A percentile compares a stretch with the other conserved stretches of the same genome.
These are phyloP conservation scores for Hamamelis virginiana DNA, from an alignment of 164 flowering plant species.

Conservation along the genomic window DNA sequence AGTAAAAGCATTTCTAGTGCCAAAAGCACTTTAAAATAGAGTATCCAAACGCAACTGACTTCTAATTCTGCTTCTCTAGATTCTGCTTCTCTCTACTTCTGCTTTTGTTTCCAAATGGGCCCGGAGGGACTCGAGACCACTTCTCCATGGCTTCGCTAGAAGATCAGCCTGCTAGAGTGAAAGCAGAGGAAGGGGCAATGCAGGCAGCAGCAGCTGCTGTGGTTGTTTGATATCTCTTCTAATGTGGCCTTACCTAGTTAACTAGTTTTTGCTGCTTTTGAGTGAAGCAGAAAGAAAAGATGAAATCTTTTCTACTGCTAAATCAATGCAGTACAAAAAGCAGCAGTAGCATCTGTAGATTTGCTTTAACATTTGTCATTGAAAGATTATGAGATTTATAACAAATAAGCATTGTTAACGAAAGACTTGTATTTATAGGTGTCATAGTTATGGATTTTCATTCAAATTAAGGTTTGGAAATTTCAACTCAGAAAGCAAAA, in stretches of 20 bases:
- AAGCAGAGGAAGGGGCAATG: not conserved
- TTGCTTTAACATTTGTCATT: not conserved
- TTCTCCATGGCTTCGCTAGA: slow-evolving; percentile 8
- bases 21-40: too few relatives aligned
- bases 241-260: not conserved
- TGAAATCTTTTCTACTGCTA: not conserved
- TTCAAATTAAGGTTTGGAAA: too few relatives aligned
- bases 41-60: too few relatives aligned
- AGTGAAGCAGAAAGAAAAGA: not conserved
- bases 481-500: too few relatives aligned
- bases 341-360: not conserved
- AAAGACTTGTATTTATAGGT: too few relatives aligned
- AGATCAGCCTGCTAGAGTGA: not conserved
- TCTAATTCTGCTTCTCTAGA: too few relatives aligned
- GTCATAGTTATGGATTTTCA: too few relatives aligned
- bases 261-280: not conserved
- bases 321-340: not conserved
- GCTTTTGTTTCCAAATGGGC: too few relatives aligned
- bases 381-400: not conserved
- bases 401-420: too few relatives aligned
- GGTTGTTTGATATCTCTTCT: not conserved
- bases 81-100: too few relatives aligned
- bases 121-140: slow-evolving; percentile 9
- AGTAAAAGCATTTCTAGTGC: too few relatives aligned
- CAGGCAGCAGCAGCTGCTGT: not conserved